phyloP scores from a whole-genome alignment of 192 early-diverging fungal genomes.

The Gryganskiella cystojenkinii region DNA sequence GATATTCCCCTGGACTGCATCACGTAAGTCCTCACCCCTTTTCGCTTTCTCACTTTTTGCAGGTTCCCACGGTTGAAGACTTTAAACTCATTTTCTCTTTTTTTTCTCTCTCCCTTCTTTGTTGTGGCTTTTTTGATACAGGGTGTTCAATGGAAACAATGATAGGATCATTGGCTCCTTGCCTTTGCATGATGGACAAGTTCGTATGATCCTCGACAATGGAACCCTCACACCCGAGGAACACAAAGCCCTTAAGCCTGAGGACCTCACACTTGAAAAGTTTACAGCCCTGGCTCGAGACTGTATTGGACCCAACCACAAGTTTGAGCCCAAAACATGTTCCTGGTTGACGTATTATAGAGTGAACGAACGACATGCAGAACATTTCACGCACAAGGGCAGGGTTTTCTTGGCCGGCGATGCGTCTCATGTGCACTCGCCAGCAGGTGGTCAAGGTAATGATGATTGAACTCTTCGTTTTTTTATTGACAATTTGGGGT shows the following conservation, averaged over 20 bases:
- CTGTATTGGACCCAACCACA: constrained; percentile 12
- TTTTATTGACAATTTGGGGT: not conserved
- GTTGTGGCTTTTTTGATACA: not conserved
- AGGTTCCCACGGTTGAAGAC: too few relatives aligned
- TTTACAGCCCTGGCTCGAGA: constrained; percentile 6
- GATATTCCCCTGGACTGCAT: not conserved
- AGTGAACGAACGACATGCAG: constrained; percentile 41
- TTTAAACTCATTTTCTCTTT: too few relatives aligned
- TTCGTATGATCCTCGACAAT: too few relatives aligned
- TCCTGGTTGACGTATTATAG: constrained; percentile 41
- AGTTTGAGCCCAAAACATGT: constrained; percentile 19
- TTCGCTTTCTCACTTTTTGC: too few relatives aligned
- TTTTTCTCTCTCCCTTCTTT: not conserved
- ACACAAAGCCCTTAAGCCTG: not conserved
- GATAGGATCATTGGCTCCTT: constrained; percentile 22
- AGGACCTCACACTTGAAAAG: not conserved
- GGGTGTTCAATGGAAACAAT: constrained; percentile 23
- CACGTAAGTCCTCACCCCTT: not conserved
- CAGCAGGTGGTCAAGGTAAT: constrained; percentile 51
- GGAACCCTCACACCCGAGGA: not conserved
- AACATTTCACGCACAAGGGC: constrained; percentile 30
- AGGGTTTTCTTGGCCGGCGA: constrained; percentile 59
- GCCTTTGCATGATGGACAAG: constrained; percentile 4
- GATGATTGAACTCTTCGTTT: too few relatives aligned
- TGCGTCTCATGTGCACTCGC: constrained; percentile 54